Conservation (phyloP, 2,329 filamentous ascomycete genomes). For the Apiospora koreana region DNA sequence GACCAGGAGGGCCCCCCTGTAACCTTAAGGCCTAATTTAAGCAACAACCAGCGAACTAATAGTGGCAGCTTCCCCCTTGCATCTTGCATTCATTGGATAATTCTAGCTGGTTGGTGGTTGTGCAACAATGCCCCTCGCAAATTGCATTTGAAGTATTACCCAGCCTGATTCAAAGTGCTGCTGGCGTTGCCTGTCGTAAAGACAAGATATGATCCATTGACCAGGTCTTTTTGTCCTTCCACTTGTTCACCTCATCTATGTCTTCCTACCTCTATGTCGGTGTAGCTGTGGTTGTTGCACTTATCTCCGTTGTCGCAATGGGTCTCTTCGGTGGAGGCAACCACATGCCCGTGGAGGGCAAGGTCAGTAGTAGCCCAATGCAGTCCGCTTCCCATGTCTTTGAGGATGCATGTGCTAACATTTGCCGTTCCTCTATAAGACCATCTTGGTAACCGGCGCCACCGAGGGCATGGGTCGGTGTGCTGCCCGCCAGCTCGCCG, state of each 20-base stretch:
- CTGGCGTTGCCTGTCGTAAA: neutral
- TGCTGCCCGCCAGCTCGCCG: slow-evolving; percentile 71
- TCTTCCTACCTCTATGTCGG: slow-evolving; percentile 20
- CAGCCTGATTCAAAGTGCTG: neutral
- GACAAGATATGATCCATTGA: slow-evolving; percentile 12
- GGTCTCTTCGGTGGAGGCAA: slow-evolving; percentile 70
- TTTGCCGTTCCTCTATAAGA: slow-evolving; percentile 51
- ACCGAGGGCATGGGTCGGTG: slow-evolving; percentile 90
- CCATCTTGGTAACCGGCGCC: slow-evolving; percentile 59
- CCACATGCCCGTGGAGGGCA: slow-evolving; percentile 81
- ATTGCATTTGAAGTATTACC: neutral
- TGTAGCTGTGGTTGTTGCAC: slow-evolving; percentile 33
- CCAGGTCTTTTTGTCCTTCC: neutral
- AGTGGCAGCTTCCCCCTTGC: neutral
- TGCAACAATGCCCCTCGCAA: neutral
- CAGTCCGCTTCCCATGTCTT: neutral
- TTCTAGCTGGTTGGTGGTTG: neutral
- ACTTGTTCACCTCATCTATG: slow-evolving; percentile 20
- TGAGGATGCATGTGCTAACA: neutral
- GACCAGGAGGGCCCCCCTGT: neutral
- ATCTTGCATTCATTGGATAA: neutral
- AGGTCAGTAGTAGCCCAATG: slow-evolving; percentile 51
- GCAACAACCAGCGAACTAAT: neutral
- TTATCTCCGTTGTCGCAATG: slow-evolving; percentile 53
- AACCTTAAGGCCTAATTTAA: neutral